Percentiles rank a stretch among this genome's conserved stretches.
These are phyloP conservation scores for Termitomyces sp. DNA, from an alignment of 768 basidiomycete genomes.

Conservation along the genomic window DNA sequence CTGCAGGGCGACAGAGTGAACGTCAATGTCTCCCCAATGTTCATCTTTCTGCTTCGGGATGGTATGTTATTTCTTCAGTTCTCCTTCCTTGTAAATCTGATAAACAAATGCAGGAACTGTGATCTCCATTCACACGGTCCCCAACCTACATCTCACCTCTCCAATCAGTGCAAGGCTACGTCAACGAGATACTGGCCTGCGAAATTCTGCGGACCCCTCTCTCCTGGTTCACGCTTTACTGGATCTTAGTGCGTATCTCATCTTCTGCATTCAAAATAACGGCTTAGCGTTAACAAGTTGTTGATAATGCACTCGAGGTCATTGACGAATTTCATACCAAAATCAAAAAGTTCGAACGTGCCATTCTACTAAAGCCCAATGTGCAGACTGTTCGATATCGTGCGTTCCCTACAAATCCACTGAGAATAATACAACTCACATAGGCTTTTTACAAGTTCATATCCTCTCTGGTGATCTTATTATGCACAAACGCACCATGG, in stretches of 20 bases:
- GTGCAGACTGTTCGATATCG: conserved; percentile 55
- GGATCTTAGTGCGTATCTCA: conserved; percentile 39
- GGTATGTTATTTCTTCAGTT: conserved; percentile 24
- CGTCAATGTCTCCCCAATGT: conserved; percentile 54
- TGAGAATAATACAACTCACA: background rate
- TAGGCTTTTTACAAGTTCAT: conserved; percentile 43
- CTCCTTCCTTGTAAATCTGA: background rate
- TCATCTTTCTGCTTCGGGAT: conserved; percentile 59
- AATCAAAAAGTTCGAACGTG: conserved; percentile 55
- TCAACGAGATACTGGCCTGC: conserved; percentile 52
- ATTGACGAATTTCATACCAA: conserved; percentile 63
- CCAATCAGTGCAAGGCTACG: conserved; percentile 55
- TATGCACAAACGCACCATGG: conserved; percentile 67
- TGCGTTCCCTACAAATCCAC: conserved; percentile 25
- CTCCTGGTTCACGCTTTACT: conserved; percentile 65
- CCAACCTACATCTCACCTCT: conserved; percentile 38
- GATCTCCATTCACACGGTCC: conserved; percentile 47
- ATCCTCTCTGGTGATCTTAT: conserved; percentile 73
- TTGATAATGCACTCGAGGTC: conserved; percentile 63
- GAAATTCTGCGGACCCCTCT: conserved; percentile 60
- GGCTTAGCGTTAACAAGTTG: conserved; percentile 28
- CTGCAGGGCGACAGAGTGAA: conserved; percentile 42
- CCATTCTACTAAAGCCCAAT: conserved; percentile 52
- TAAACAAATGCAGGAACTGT: conserved; percentile 39
- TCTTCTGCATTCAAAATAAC: background rate